Evolutionary conservation across 345 rosid genomes (phyloP).

Genomic region (Ailanthus altissimus): DNA sequence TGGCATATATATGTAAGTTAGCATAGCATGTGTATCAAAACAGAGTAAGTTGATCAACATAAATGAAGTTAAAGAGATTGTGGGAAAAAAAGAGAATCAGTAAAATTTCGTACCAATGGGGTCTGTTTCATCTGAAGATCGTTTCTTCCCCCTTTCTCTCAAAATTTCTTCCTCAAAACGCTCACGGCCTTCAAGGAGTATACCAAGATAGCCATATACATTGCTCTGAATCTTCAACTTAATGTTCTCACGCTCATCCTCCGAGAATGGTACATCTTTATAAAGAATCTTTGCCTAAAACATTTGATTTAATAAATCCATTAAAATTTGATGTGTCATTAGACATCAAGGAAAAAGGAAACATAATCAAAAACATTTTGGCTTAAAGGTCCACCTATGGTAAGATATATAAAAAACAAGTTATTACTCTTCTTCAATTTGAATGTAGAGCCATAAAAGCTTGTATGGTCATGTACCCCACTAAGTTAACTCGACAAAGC

Average conservation of each 20-base stretch:
- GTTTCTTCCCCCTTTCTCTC: constrained; percentile 40
- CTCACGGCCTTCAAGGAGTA: constrained; percentile 96
- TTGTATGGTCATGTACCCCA: background rate
- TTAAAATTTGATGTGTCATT: background rate
- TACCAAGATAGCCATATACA: constrained; percentile 86
- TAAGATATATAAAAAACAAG: background rate
- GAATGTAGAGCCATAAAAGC: background rate
- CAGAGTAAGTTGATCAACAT: background rate
- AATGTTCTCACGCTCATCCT: constrained; percentile 81
- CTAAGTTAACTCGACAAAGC: background rate
- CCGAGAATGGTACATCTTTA: constrained; percentile 75
- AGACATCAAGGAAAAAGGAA: background rate
- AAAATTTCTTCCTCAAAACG: constrained; percentile 88
- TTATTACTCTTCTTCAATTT: background rate
- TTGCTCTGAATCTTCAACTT: constrained; percentile 85
- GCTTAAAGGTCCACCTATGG: background rate
- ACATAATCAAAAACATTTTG: background rate
- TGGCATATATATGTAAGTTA: background rate
- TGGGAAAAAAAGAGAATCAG: constrained; percentile 4
- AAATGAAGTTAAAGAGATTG: background rate
- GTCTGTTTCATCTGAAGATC: constrained; percentile 31
- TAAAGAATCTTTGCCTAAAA: constrained; percentile 96
- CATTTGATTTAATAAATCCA: constrained; percentile 12
- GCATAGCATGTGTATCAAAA: background rate
- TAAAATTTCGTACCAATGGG: constrained; percentile 40